phyloP scores from a whole-genome alignment of 2,329 filamentous ascomycete species.

The Lasiodiplodia hormozganensis region DNA sequence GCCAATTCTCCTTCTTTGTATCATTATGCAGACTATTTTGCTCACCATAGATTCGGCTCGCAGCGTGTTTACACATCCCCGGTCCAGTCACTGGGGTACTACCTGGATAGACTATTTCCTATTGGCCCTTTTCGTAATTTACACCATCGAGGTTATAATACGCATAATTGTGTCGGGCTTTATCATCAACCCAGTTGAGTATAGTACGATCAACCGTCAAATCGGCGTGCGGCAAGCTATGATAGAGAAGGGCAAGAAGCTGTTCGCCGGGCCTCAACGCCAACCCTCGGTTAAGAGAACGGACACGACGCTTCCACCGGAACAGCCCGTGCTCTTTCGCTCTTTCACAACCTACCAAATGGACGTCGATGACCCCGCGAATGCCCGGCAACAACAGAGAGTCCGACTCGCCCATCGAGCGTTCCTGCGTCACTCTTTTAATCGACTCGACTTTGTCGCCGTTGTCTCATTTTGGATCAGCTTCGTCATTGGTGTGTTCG shows the following conservation, averaged over 20 bases:
- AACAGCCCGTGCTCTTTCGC: conserved; percentile 72
- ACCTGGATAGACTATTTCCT: conserved; percentile 79
- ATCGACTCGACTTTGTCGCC: conserved; percentile 91
- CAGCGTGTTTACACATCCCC: conserved; percentile 69
- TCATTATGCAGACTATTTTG: conserved; percentile 86
- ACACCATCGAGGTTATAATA: conserved; percentile 83
- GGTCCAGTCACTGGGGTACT: conserved; percentile 70
- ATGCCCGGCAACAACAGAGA: conserved; percentile 79
- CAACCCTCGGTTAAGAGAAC: conserved; percentile 69
- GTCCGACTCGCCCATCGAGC: conserved; percentile 87
- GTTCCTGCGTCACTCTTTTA: conserved; percentile 94
- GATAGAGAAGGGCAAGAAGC: conserved; percentile 74
- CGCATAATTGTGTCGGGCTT: conserved; percentile 94
- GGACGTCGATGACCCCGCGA: conserved; percentile 61
- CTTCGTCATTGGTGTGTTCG: conserved; percentile 74
- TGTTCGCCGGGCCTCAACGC: conserved; percentile 79
- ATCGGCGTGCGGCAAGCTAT: conserved; percentile 77
- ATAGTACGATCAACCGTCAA: conserved; percentile 85
- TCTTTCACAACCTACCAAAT: conserved; percentile 77
- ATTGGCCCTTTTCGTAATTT: conserved; percentile 83
- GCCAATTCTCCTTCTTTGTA: conserved; percentile 83
- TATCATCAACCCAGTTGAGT: conserved; percentile 86
- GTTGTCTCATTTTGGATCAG: conserved; percentile 96
- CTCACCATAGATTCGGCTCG: conserved; percentile 81
- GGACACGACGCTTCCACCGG: conserved; percentile 42